Percentiles rank a stretch among this genome's conserved stretches.
Evolutionary conservation across 805 yeast species (phyloP).

Genomic region (Candida gorgasii): DNA sequence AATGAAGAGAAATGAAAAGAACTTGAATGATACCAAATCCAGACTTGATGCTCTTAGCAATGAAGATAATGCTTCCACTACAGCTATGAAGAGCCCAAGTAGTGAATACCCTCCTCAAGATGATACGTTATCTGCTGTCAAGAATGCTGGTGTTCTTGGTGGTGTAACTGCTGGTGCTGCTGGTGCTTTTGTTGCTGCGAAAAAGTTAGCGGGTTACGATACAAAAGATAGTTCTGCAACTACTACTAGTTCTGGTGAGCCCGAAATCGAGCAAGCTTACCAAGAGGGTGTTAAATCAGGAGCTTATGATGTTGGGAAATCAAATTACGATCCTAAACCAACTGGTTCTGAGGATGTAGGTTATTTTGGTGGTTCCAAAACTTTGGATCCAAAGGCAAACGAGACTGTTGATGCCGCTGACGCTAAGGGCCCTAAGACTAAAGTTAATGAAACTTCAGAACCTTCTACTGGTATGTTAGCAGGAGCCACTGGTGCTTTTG

Average conservation of each 20-base stretch:
- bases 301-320: conserved; percentile 21
- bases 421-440: background rate
- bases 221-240: background rate
- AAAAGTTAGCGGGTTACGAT: conserved; percentile 5
- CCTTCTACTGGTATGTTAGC: conserved; percentile 17
- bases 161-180: conserved; percentile 17
- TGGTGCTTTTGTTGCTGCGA: conserved; percentile 11
- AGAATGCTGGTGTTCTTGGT: conserved; percentile 14
- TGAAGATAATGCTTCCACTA: conserved; percentile 14
- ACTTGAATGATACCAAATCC: conserved; percentile 6
- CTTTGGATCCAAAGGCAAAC: conserved; percentile 18
- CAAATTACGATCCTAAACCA: background rate
- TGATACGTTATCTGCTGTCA: conserved; percentile 4
- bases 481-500: conserved; percentile 27
- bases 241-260: background rate
- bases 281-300: conserved; percentile 19
- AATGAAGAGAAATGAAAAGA: conserved; percentile 7
- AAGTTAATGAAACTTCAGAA: background rate
- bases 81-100: conserved; percentile 14
- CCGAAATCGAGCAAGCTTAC: conserved; percentile 19
- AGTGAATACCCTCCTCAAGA: conserved; percentile 11
- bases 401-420: background rate
- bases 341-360: conserved; percentile 13
- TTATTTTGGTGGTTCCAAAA: conserved; percentile 9
- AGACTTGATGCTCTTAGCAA: conserved; percentile 8